Percentiles rank a stretch among this genome's conserved stretches.
Evolutionary conservation across 164 flowering plant species (phyloP).

Genomic region (Vitis labrusca): DNA sequence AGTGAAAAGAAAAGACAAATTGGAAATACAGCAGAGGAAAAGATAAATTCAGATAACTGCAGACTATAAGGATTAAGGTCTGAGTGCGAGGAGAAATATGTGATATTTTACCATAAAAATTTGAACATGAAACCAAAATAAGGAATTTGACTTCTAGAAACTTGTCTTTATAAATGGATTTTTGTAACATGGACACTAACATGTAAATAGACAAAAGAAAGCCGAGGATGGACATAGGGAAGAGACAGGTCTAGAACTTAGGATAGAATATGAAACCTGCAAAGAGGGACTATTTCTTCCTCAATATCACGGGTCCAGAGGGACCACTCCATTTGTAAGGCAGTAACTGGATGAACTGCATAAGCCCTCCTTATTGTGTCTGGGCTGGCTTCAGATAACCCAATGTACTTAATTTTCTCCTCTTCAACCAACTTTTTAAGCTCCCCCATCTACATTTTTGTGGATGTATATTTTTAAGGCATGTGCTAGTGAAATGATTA

Average conservation of each 20-base stretch:
- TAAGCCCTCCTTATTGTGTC: conserved; percentile 12
- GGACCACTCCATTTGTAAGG: conserved; percentile 12
- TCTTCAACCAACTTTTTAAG: conserved; percentile 15
- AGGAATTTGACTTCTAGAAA: too few species aligned
- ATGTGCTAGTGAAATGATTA: too few species aligned
- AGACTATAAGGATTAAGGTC: too few species aligned
- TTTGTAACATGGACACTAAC: background rate
- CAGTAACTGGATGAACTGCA: conserved; percentile 13
- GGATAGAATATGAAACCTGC: conserved; percentile 5
- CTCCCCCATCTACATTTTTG: conserved; percentile 1
- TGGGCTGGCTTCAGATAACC: conserved; percentile 13
- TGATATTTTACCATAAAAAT: too few species aligned
- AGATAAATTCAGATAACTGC: too few species aligned
- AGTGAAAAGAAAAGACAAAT: background rate
- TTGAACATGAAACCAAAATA: too few species aligned
- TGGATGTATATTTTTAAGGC: background rate
- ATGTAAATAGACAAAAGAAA: background rate
- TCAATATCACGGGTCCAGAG: conserved; percentile 18
- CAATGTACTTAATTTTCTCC: conserved; percentile 11
- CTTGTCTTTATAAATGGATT: too few species aligned
- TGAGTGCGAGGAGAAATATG: too few species aligned
- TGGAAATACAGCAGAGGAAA: too few species aligned
- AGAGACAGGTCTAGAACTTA: background rate
- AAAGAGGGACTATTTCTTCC: conserved; percentile 11
- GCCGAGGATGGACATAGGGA: background rate